Evolutionary conservation across 768 basidiomycete genomes (phyloP).

Genomic region (Mycena olivaceomarginata): DNA sequence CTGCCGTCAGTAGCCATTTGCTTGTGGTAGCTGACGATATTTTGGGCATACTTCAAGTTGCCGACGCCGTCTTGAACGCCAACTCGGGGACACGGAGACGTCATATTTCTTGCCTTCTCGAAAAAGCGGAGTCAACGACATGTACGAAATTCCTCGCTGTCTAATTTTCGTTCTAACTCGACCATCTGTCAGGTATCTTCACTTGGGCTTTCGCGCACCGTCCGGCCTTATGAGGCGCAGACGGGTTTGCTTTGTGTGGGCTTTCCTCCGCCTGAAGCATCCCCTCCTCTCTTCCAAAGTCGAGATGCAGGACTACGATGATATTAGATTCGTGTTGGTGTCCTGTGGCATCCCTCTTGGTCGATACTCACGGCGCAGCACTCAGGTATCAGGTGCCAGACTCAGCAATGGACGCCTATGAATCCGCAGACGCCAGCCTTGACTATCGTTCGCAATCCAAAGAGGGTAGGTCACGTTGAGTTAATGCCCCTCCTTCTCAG

Average conservation of each 20-base stretch:
- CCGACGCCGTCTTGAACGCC: constrained; percentile 62
- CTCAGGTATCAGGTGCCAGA: constrained; percentile 68
- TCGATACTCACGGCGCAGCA: background rate
- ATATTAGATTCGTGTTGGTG: constrained; percentile 81
- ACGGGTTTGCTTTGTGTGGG: constrained; percentile 81
- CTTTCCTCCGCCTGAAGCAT: constrained; percentile 82
- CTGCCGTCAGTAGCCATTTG: no score
- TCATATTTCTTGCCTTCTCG: constrained; percentile 89
- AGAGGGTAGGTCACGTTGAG: constrained; percentile 64
- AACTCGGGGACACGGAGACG: constrained; percentile 83
- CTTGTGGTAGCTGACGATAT: constrained; percentile 26
- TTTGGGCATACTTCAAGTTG: constrained; percentile 10
- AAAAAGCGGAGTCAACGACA: constrained; percentile 89
- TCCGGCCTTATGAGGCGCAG: constrained; percentile 60
- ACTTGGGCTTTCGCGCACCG: constrained; percentile 78
- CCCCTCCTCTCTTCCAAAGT: constrained; percentile 80
- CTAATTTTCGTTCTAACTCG: background rate
- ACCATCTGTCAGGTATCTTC: constrained; percentile 78
- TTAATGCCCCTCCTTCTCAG: background rate
- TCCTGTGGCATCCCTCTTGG: background rate
- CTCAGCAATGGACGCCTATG: constrained; percentile 65
- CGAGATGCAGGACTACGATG: constrained; percentile 75
- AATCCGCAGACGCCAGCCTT: constrained; percentile 67
- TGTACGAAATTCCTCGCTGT: constrained; percentile 65
- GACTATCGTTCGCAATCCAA: constrained; percentile 71